These are phyloP conservation scores for Pulveroboletus frians DNA, from an alignment of 768 basidiomycete species.

Conservation along the genomic window DNA sequence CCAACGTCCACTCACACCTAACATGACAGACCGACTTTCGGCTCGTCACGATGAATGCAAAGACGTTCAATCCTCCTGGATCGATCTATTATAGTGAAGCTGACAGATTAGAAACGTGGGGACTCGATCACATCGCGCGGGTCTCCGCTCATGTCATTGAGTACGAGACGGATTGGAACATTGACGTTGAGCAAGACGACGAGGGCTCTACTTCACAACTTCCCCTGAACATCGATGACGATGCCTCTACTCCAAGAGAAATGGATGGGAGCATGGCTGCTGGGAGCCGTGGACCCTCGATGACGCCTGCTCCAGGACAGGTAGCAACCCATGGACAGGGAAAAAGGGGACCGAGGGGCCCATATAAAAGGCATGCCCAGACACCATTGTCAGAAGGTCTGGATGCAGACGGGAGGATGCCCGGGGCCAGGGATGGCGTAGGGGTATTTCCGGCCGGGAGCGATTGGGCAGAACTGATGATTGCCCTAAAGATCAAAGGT, in stretches of 20 bases:
- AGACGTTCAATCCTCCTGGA: constrained; percentile 69
- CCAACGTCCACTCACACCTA: background rate
- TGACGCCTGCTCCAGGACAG: constrained; percentile 33
- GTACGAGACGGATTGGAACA: constrained; percentile 80
- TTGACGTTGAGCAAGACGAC: constrained; percentile 68
- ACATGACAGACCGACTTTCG: constrained; percentile 55
- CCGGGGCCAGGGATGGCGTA: constrained; percentile 72
- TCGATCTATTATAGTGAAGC: constrained; percentile 74
- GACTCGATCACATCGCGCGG: constrained; percentile 66
- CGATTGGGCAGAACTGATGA: constrained; percentile 68
- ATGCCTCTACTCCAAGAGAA: constrained; percentile 40
- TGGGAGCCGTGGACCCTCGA: constrained; percentile 43
- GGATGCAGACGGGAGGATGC: constrained; percentile 66
- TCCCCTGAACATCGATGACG: constrained; percentile 35
- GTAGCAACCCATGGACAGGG: constrained; percentile 1
- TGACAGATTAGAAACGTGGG: constrained; percentile 64
- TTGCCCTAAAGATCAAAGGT: constrained; percentile 75
- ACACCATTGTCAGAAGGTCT: constrained; percentile 40
- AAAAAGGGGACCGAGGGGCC: constrained; percentile 46
- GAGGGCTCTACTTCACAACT: constrained; percentile 23
- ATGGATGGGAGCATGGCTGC: constrained; percentile 39
- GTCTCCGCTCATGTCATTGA: constrained; percentile 72
- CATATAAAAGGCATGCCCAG: constrained; percentile 49
- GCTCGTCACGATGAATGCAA: constrained; percentile 70
- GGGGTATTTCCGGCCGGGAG: constrained; percentile 67